A percentile compares a stretch with the other conserved stretches of the same genome.
These are phyloP conservation scores for Rugosomyces carneus DNA, from an alignment of 1,284 basidiomycete genomes.

Conservation along the genomic window DNA sequence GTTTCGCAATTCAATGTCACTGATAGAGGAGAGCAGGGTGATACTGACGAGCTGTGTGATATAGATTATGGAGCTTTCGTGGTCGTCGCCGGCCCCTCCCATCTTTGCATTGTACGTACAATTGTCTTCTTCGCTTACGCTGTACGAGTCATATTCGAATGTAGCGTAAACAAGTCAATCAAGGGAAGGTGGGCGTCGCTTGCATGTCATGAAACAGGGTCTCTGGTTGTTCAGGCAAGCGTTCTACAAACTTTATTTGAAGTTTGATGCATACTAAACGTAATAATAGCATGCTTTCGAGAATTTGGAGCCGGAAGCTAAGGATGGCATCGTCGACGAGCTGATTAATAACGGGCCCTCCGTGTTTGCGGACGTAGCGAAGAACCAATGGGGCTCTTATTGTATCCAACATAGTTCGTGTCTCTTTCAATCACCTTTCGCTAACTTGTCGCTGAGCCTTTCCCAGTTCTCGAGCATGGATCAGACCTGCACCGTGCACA, in stretches of 20 bases:
- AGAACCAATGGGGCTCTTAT: constrained; percentile 82
- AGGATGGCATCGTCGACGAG: constrained; percentile 76
- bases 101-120: constrained; percentile 74
- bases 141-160: not conserved
- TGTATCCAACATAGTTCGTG: constrained; percentile 75
- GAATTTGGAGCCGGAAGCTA: constrained; percentile 74
- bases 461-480: constrained; percentile 70
- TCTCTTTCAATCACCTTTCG: not conserved
- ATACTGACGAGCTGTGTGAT: not conserved
- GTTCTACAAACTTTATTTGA: not conserved
- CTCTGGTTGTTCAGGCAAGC: constrained; percentile 70
- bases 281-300: constrained; percentile 73
- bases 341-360: constrained; percentile 62
- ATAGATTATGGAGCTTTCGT: constrained; percentile 78
- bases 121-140: not conserved
- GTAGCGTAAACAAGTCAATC: constrained; percentile 76
- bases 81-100: constrained; percentile 75
- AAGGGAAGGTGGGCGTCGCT: constrained; percentile 82
- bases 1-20: constrained; percentile 10
- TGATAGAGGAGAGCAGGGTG: not conserved
- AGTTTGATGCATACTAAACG: not conserved
- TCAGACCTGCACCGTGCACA: constrained; percentile 63
- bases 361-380: constrained; percentile 70
- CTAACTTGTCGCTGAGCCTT: not conserved
- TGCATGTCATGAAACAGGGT: constrained; percentile 84